A percentile compares a stretch with the other conserved stretches of the same genome.
phyloP scores from a whole-genome alignment of 2,329 filamentous ascomycete species.

The Ophiostoma angusticollis region DNA sequence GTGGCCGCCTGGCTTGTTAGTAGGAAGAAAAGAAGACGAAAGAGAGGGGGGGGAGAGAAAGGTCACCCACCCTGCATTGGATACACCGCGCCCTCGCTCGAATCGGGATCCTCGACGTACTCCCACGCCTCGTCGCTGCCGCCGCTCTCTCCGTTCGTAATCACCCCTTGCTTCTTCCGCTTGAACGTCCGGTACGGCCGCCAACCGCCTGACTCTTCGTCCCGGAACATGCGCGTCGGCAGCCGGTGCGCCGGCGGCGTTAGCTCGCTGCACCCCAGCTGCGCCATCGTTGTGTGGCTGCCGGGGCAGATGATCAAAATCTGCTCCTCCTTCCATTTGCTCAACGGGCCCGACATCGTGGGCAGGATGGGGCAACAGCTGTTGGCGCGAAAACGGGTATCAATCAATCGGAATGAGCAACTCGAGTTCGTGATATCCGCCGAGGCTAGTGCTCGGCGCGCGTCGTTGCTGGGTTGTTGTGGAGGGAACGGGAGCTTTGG shows the following conservation, averaged over 20 bases:
- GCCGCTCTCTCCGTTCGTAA: slow-evolving; percentile 13
- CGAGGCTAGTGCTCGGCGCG: too few relatives aligned
- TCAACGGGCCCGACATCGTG: slow-evolving; percentile 40
- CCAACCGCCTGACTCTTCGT: slow-evolving; percentile 64
- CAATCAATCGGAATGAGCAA: neutral
- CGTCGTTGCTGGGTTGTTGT: too few relatives aligned
- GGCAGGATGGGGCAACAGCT: neutral
- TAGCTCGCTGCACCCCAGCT: slow-evolving; percentile 81
- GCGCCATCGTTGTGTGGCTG: slow-evolving; percentile 79
- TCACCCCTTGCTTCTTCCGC: slow-evolving; percentile 35
- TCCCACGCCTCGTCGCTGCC: slow-evolving; percentile 39
- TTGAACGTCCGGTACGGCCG: slow-evolving; percentile 65
- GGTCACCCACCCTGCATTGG: slow-evolving; percentile 41
- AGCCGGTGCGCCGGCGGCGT: slow-evolving; percentile 80
- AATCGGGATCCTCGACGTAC: slow-evolving; percentile 80
- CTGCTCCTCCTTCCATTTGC: slow-evolving; percentile 53
- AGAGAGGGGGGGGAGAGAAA: neutral
- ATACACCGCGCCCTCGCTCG: slow-evolving; percentile 79
- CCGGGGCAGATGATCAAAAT: slow-evolving; percentile 64
- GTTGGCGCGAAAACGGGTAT: too few relatives aligned
- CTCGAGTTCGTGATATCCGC: too few relatives aligned
- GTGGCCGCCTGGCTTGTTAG: slow-evolving; percentile 47
- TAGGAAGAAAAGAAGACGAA: slow-evolving; percentile 4
- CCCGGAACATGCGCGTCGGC: slow-evolving; percentile 88
- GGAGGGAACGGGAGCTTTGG: too few relatives aligned